phyloP scores from a whole-genome alignment of 148 eudicot genomes.

The Rhododendron henanense region DNA sequence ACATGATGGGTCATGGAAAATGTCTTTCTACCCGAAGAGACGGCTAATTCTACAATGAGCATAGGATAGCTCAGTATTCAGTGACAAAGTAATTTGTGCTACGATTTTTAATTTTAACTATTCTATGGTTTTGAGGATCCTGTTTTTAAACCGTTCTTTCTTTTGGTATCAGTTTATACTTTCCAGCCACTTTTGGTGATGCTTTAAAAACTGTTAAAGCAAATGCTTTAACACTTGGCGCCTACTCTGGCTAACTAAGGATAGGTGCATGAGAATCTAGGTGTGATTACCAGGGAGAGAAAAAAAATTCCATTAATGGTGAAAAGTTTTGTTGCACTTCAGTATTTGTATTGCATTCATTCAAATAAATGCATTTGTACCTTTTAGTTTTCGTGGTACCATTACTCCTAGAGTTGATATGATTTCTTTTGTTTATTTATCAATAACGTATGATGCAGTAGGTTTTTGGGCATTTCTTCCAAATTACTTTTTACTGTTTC shows the following conservation, averaged over 20 bases:
- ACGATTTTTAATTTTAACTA: too few relatives aligned
- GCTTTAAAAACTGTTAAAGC: neutral
- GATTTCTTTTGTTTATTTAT: neutral
- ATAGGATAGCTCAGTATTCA: neutral
- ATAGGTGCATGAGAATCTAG: neutral
- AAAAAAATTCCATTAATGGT: neutral
- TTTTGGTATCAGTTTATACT: neutral
- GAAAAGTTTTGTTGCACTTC: neutral
- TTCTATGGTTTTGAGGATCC: neutral
- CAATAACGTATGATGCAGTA: neutral
- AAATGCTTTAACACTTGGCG: neutral
- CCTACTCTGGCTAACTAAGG: neutral
- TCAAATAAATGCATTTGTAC: neutral
- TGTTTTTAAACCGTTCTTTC: neutral
- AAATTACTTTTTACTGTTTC: neutral
- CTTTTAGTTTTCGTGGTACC: neutral
- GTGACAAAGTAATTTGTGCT: neutral
- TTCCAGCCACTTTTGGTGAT: neutral
- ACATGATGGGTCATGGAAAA: neutral
- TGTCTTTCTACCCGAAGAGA: neutral
- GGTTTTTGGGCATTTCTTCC: slow-evolving; percentile 1
- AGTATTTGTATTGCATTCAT: neutral
- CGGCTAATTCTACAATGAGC: neutral
- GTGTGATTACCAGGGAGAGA: neutral
- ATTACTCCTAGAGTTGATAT: neutral